phyloP scores from a whole-genome alignment of 2,329 filamentous ascomycete species.

The Alternaria tenuissima region DNA sequence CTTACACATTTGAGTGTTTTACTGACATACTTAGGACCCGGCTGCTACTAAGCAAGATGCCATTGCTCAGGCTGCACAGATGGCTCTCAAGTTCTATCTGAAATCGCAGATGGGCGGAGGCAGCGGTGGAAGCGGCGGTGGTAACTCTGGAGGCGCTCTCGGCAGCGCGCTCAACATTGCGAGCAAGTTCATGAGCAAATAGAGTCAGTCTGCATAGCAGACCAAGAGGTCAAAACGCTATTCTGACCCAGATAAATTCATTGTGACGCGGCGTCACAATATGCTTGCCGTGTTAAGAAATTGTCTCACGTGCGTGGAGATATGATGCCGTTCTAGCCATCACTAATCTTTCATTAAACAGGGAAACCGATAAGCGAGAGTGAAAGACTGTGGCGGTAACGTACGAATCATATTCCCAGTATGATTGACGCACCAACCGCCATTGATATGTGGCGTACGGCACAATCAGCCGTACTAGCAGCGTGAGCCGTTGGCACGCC shows the following conservation, averaged over 20 bases:
- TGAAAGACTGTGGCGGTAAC: slow-evolving; percentile 6
- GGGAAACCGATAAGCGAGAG: neutral
- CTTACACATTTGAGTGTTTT: slow-evolving; percentile 51
- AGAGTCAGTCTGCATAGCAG: slow-evolving; percentile 12
- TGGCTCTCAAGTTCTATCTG: slow-evolving; percentile 90
- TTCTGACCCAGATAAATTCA: neutral
- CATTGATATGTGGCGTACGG: slow-evolving; percentile 7
- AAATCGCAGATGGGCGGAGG: slow-evolving; percentile 69
- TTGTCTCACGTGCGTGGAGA: neutral
- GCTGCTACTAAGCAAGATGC: slow-evolving; percentile 81
- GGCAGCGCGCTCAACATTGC: slow-evolving; percentile 66
- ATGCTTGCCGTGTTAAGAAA: neutral
- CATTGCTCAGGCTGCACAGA: slow-evolving; percentile 80
- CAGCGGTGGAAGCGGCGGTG: slow-evolving; percentile 53
- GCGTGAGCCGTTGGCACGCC: neutral
- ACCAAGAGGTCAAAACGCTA: neutral
- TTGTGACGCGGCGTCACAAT: neutral
- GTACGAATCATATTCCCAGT: slow-evolving; percentile 3
- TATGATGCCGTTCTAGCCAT: neutral
- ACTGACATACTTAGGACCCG: slow-evolving; percentile 44
- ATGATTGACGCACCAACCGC: neutral
- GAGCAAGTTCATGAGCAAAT: slow-evolving; percentile 65
- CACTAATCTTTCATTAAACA: neutral
- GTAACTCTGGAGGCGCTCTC: slow-evolving; percentile 52
- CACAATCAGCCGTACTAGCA: slow-evolving; percentile 1